Conservation (phyloP, 257 asterid genomes). For the Solanum boliviense region DNA sequence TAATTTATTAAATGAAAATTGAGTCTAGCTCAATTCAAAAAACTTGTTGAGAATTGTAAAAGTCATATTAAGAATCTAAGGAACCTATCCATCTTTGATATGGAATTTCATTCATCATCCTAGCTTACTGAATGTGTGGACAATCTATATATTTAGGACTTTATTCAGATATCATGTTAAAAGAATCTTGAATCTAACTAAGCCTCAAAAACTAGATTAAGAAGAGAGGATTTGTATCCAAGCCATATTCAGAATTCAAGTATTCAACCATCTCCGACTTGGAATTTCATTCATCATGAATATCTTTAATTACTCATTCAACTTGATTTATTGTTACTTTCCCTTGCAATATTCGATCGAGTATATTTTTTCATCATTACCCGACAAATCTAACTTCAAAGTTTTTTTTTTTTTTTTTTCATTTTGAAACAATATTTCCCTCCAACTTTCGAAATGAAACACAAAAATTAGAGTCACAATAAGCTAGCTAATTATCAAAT, state of each 20-base stretch:
- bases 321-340: not conserved
- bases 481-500: not conserved
- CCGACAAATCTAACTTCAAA: not conserved
- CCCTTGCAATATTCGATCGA: not conserved
- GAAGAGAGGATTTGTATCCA: not conserved
- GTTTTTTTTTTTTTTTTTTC: not conserved
- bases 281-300: not conserved
- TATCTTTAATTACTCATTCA: not conserved
- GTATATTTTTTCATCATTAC: not conserved
- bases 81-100: not conserved
- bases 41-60: not conserved
- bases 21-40: not conserved
- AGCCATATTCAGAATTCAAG: not conserved
- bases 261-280: not conserved
- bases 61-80: not conserved
- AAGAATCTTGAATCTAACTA: no score
- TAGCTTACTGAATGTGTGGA: not conserved
- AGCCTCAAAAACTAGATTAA: not conserved
- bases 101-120: not conserved
- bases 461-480: not conserved
- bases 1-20: not conserved
- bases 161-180: not conserved
- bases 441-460: not conserved
- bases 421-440: not conserved
- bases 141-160: not conserved